Evolutionary conservation across 2,329 filamentous ascomycete genomes (phyloP).

Genomic region (Coniochaeta sp.): DNA sequence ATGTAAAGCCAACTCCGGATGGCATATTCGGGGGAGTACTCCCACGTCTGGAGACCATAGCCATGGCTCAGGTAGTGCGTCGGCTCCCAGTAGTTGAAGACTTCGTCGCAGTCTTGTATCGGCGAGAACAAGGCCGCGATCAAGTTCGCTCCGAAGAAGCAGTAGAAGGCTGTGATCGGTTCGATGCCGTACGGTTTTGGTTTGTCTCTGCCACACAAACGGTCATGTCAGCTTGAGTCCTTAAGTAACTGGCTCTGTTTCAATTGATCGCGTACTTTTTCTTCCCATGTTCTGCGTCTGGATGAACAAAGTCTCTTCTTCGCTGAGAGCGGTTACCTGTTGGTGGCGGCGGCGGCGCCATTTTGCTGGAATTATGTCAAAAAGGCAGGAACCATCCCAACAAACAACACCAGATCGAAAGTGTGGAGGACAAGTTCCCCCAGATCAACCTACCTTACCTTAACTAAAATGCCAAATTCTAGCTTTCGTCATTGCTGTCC

Average conservation of each 20-base stretch:
- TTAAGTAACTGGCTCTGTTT: conserved; percentile 24
- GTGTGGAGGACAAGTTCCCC: no score
- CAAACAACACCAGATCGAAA: neutral
- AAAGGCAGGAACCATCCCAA: neutral
- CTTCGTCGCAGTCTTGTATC: conserved; percentile 97
- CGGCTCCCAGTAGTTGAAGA: conserved; percentile 99
- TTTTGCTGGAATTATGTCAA: neutral
- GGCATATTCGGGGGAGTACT: conserved; percentile 91
- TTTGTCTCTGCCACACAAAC: conserved; percentile 26
- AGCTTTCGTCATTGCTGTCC: neutral
- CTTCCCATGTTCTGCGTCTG: conserved; percentile 39
- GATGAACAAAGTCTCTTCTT: conserved; percentile 35
- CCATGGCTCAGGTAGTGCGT: conserved; percentile 89
- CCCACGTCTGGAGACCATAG: conserved; percentile 95
- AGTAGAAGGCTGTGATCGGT: conserved; percentile 70
- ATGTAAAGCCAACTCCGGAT: conserved; percentile 95
- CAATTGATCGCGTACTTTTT: conserved; percentile 33
- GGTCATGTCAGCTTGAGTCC: conserved; percentile 27
- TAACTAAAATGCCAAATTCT: no score
- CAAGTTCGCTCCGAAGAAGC: conserved; percentile 67
- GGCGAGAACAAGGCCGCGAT: conserved; percentile 76
- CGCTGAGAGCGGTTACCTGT: neutral
- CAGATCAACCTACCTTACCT: neutral
- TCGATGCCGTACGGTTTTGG: conserved; percentile 55
- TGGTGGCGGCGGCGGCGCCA: neutral